phyloP scores from a whole-genome alignment of 129 eudicot genomes.

The Smallanthus sonchifolius region DNA sequence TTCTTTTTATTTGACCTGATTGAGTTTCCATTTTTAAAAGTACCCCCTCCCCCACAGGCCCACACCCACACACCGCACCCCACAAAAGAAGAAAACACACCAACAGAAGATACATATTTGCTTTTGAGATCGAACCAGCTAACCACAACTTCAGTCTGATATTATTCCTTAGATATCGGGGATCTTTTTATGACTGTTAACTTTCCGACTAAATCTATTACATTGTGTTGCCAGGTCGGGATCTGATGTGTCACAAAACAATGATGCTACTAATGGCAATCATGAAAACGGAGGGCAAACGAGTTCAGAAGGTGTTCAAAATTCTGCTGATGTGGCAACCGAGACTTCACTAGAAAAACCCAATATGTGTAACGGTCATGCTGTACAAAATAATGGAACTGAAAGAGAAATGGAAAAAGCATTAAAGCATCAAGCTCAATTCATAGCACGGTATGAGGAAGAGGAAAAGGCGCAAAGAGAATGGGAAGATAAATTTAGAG shows the following conservation, averaged over 20 bases:
- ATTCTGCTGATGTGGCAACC: slow-evolving; percentile 31
- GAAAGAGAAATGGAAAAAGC: slow-evolving; percentile 67
- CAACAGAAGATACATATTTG: background rate
- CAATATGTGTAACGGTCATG: slow-evolving; percentile 29
- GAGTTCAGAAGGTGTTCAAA: slow-evolving; percentile 34
- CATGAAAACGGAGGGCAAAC: slow-evolving; percentile 20
- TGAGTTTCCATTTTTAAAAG: background rate
- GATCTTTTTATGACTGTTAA: background rate
- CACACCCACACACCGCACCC: no score
- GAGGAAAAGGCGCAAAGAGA: slow-evolving; percentile 91
- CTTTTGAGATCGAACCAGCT: slow-evolving; percentile 2
- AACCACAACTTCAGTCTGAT: background rate
- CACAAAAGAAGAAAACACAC: background rate
- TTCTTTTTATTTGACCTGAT: background rate
- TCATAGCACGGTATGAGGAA: slow-evolving; percentile 61
- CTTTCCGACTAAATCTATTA: background rate
- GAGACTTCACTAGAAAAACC: slow-evolving; percentile 31
- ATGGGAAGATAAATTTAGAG: slow-evolving; percentile 90
- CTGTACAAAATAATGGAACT: slow-evolving; percentile 25
- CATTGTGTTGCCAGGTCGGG: slow-evolving; percentile 53
- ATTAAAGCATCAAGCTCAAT: slow-evolving; percentile 61
- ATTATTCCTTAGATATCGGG: background rate
- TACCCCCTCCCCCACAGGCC: no score
- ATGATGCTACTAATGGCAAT: slow-evolving; percentile 24
- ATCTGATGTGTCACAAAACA: slow-evolving; percentile 39